Percentiles rank a stretch among this genome's conserved stretches.
Evolutionary conservation across 179 eudicot genomes (phyloP).

Genomic region (Beta lomatogona): DNA sequence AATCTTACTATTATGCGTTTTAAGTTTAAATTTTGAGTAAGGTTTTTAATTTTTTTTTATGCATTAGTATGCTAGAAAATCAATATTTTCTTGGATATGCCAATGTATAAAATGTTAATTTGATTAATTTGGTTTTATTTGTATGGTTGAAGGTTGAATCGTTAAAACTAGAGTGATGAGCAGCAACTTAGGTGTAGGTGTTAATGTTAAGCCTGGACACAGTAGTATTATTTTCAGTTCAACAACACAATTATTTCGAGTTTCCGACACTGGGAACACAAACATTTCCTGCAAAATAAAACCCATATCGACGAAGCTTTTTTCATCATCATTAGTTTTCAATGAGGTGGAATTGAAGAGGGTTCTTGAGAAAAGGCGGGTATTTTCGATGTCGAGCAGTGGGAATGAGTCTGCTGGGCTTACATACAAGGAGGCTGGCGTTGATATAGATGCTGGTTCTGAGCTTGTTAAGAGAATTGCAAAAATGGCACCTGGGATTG

Average conservation of each 20-base stretch:
- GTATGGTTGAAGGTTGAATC: neutral
- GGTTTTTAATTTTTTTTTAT: too few species aligned
- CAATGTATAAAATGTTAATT: neutral
- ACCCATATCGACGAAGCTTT: conserved; percentile 19
- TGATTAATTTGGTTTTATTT: neutral
- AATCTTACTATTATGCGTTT: too few species aligned
- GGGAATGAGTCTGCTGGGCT: conserved; percentile 39
- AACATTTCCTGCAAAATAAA: conserved; percentile 10
- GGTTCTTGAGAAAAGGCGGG: conserved; percentile 14
- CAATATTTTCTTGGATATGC: neutral
- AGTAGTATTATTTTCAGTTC: neutral
- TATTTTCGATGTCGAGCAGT: conserved; percentile 11
- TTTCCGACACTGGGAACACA: conserved; percentile 1
- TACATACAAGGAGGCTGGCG: conserved; percentile 88
- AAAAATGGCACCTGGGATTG: conserved; percentile 89
- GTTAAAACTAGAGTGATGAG: neutral
- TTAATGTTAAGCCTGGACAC: neutral
- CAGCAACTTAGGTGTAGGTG: neutral
- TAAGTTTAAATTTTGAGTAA: too few species aligned
- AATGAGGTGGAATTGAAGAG: conserved; percentile 21
- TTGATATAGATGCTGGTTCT: conserved; percentile 90
- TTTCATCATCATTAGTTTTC: conserved; percentile 6
- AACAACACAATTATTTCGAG: neutral
- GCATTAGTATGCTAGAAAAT: too few species aligned
- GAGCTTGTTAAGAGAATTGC: conserved; percentile 89